Conservation (phyloP, 2,329 filamentous ascomycete species). For the Pestalotiopsis sp. region DNA sequence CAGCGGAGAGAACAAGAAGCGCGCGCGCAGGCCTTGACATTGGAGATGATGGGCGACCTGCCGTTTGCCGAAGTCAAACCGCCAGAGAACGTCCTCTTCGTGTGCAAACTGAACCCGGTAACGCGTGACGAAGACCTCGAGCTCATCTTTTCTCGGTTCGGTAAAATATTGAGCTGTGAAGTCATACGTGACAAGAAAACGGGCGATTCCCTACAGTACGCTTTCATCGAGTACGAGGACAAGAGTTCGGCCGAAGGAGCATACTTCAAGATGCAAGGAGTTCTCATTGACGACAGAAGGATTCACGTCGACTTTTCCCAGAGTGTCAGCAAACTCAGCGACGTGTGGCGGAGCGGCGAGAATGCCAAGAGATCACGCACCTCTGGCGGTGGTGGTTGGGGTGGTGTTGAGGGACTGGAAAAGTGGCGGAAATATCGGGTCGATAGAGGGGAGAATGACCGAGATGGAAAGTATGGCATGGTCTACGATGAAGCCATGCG, state of each 20-base stretch:
- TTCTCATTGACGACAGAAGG: conserved; percentile 93
- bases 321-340: conserved; percentile 84
- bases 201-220: conserved; percentile 93
- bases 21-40: conserved; percentile 86
- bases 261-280: conserved; percentile 98
- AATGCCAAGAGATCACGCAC: conserved; percentile 71
- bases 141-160: conserved; percentile 95
- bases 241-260: conserved; percentile 92
- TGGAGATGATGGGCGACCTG: conserved; percentile 97
- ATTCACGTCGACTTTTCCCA: conserved; percentile 99
- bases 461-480: conserved; percentile 68
- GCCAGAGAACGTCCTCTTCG: conserved; percentile 95
- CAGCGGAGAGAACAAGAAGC: conserved; percentile 86
- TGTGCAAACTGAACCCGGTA: conserved; percentile 97
- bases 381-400: conserved; percentile 69
- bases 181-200: conserved; percentile 94
- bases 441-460: conserved; percentile 39
- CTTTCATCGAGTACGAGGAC: conserved; percentile 95
- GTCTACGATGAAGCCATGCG: conserved; percentile 71
- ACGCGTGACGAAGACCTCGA: conserved; percentile 93
- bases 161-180: conserved; percentile 92
- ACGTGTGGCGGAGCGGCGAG: conserved; percentile 84
- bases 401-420: conserved; percentile 84
- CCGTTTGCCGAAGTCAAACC: conserved; percentile 97
- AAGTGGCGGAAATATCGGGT: conserved; percentile 84